Evolutionary conservation across 2,329 filamentous ascomycete species (phyloP).

Genomic region (Sclerotinia trifoliorum): DNA sequence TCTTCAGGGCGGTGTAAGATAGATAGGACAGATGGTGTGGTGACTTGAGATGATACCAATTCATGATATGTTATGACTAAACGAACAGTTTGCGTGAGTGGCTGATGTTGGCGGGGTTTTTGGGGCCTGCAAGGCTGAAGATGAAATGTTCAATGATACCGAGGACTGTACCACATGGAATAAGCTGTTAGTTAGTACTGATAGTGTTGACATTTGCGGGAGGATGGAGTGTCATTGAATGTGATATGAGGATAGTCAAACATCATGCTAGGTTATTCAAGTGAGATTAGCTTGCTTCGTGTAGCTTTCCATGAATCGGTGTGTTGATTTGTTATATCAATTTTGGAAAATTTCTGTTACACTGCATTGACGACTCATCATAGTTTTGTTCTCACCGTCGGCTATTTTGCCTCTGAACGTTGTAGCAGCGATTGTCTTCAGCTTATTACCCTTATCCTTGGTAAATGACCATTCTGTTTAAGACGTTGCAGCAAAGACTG

Average conservation of each 20-base stretch:
- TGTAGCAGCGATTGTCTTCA: no score
- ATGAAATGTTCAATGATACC: neutral
- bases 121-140: neutral
- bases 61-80: slow-evolving; percentile 16
- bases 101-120: neutral
- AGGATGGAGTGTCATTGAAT: neutral
- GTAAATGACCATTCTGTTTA: no score
- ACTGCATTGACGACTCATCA: no score
- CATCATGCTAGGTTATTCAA: neutral
- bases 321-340: no score
- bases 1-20: neutral
- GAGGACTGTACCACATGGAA: neutral
- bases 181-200: neutral
- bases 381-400: no score
- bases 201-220: neutral
- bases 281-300: neutral
- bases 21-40: neutral
- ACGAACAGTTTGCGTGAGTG: slow-evolving; percentile 29
- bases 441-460: no score
- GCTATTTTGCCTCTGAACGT: no score
- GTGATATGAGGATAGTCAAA: neutral
- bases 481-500: no score
- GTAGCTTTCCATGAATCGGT: neutral
- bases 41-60: slow-evolving; percentile 1
- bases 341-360: no score